A percentile compares a stretch with the other conserved stretches of the same genome.
phyloP scores from a whole-genome alignment of 106 monocot species.

The Narthecium ossifragum region DNA sequence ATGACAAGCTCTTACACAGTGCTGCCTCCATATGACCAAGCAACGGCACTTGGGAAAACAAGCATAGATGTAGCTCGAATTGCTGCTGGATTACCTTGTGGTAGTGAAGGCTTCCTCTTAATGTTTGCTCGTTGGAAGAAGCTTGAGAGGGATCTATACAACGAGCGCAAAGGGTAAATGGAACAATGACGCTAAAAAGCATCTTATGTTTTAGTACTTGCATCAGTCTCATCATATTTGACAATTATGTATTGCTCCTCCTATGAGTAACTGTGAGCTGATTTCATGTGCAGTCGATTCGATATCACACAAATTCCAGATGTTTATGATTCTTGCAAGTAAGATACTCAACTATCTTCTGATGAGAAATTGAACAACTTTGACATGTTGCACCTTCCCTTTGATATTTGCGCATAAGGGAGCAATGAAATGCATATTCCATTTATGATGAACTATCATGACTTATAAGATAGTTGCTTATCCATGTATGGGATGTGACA shows the following conservation, averaged over 20 bases:
- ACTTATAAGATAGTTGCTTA: too few relatives aligned
- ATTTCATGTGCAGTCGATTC: constrained; percentile 70
- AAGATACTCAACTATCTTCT: constrained; percentile 16
- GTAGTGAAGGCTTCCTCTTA: constrained; percentile 89
- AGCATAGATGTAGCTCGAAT: constrained; percentile 90
- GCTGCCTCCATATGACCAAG: constrained; percentile 83
- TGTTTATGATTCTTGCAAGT: constrained; percentile 99
- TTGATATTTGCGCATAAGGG: too few relatives aligned
- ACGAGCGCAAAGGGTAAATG: constrained; percentile 91
- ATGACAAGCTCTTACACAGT: constrained; percentile 56
- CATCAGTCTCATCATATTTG: background rate
- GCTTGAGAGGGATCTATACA: constrained; percentile 91
- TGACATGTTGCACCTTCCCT: too few relatives aligned
- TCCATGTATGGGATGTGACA: too few relatives aligned
- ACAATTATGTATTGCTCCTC: background rate
- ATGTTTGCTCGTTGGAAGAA: constrained; percentile 99
- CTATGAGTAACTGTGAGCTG: constrained; percentile 2
- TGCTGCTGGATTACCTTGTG: constrained; percentile 98
- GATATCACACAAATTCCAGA: constrained; percentile 98
- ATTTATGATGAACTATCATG: too few relatives aligned
- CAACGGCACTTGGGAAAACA: constrained; percentile 84
- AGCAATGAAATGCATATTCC: too few relatives aligned
- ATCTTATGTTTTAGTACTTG: background rate
- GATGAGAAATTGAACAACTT: background rate
- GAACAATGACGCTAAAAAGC: background rate